Evolutionary conservation across 768 basidiomycete species (phyloP).

Genomic region (Russula sp.): DNA sequence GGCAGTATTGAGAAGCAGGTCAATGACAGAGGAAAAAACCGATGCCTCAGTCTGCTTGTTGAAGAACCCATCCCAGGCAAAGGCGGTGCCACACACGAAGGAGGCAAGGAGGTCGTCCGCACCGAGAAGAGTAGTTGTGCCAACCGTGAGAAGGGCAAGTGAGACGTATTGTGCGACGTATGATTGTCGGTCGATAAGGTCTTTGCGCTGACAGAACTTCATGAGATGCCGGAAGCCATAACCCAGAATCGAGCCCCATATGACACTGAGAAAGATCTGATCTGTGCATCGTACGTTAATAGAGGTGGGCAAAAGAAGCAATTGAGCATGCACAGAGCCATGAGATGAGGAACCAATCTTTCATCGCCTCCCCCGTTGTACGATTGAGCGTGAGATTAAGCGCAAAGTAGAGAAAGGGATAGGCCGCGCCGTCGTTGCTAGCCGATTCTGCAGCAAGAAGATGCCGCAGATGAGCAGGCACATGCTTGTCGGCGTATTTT

Average conservation of each 20-base stretch:
- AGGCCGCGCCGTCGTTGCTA: slow-evolving; percentile 96
- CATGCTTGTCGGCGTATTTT: slow-evolving; percentile 97
- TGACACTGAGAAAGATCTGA: slow-evolving; percentile 67
- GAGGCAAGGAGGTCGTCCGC: slow-evolving; percentile 93
- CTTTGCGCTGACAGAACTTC: slow-evolving; percentile 83
- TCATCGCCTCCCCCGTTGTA: slow-evolving; percentile 56
- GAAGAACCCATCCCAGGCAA: slow-evolving; percentile 96
- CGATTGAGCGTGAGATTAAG: slow-evolving; percentile 77
- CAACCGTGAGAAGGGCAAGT: slow-evolving; percentile 78
- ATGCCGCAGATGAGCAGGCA: slow-evolving; percentile 72
- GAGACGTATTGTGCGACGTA: slow-evolving; percentile 91
- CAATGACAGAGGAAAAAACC: slow-evolving; percentile 93
- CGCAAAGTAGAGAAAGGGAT: slow-evolving; percentile 88
- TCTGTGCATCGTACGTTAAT: slow-evolving; percentile 40
- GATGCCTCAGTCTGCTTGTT: slow-evolving; percentile 92
- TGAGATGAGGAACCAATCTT: slow-evolving; percentile 82
- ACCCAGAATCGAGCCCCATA: slow-evolving; percentile 72
- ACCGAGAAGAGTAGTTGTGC: slow-evolving; percentile 77
- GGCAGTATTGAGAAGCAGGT: slow-evolving; percentile 91
- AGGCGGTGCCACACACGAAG: slow-evolving; percentile 91
- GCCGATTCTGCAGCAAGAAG: slow-evolving; percentile 73
- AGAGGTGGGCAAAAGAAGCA: not conserved
- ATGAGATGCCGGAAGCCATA: slow-evolving; percentile 81
- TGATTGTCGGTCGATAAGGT: slow-evolving; percentile 89
- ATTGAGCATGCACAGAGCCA: slow-evolving; percentile 64